Evolutionary conservation across 2,329 filamentous ascomycete species (phyloP).

Genomic region (Gnomoniopsis sp.): DNA sequence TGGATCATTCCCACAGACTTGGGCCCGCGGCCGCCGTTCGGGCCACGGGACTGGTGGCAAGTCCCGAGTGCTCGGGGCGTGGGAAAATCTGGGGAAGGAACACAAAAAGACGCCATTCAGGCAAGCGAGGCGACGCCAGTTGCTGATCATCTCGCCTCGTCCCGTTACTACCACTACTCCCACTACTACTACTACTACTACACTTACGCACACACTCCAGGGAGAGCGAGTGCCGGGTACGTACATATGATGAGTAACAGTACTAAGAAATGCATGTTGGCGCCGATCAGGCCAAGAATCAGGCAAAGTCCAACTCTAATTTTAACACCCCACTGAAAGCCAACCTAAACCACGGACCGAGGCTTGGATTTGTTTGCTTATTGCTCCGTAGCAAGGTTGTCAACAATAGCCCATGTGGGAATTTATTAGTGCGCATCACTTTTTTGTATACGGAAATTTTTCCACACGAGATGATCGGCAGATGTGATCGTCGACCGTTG

Average conservation of each 20-base stretch:
- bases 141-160: background rate
- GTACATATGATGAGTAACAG: too few species aligned
- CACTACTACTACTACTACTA: too few species aligned
- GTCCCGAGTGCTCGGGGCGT: conserved; percentile 4
- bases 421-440: background rate
- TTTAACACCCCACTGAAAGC: background rate
- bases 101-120: too few species aligned
- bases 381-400: too few species aligned
- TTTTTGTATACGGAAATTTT: background rate
- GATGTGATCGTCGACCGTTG: background rate
- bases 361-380: background rate
- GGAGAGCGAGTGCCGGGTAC: too few species aligned
- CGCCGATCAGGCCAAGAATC: background rate
- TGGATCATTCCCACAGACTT: background rate
- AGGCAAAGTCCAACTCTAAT: background rate
- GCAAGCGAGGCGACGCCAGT: background rate
- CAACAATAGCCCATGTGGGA: background rate
- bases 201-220: too few species aligned
- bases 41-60: background rate
- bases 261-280: background rate
- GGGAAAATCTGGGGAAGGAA: background rate
- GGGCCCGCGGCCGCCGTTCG: conserved; percentile 2
- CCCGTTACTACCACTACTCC: too few species aligned
- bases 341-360: background rate
- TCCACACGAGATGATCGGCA: conserved; percentile 8